Evolutionary conservation across 495 filamentous ascomycete species (phyloP).

Genomic region (Trichoderma gamsii): DNA sequence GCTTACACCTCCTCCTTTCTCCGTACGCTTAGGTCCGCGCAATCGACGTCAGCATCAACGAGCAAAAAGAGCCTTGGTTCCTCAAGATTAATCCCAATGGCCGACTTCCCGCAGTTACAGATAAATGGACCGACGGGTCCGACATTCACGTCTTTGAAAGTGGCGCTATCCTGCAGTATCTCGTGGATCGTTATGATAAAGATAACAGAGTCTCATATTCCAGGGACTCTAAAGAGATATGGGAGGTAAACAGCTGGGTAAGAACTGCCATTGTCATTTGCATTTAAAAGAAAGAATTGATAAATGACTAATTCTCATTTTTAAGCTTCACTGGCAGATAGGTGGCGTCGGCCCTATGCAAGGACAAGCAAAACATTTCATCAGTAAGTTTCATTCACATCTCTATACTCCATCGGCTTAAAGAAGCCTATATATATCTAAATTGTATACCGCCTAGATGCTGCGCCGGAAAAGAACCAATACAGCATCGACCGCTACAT

Average conservation of each 20-base stretch:
- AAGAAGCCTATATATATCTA: too few species aligned
- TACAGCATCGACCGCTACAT: too few species aligned
- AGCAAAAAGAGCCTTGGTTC: slow-evolving; percentile 78
- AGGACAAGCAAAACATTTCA: too few species aligned
- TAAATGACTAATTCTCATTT: too few species aligned
- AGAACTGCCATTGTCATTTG: slow-evolving; percentile 12
- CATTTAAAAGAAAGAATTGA: neutral
- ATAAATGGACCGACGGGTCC: slow-evolving; percentile 65
- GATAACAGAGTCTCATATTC: slow-evolving; percentile 84
- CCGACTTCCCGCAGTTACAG: slow-evolving; percentile 86
- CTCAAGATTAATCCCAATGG: slow-evolving; percentile 91
- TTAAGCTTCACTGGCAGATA: too few species aligned
- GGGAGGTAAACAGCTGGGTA: slow-evolving; percentile 74
- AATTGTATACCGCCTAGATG: too few species aligned
- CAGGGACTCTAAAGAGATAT: slow-evolving; percentile 63
- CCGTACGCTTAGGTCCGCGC: slow-evolving; percentile 40
- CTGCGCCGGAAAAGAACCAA: too few species aligned
- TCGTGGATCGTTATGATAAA: slow-evolving; percentile 73
- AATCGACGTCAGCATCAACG: slow-evolving; percentile 65
- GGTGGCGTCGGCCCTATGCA: too few species aligned
- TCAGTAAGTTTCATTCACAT: too few species aligned
- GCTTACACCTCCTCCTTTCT: neutral
- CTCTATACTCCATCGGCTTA: too few species aligned
- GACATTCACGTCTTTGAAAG: slow-evolving; percentile 77
- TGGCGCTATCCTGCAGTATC: slow-evolving; percentile 81